Conservation (phyloP, 345 rosid species). For the Populus tremula region DNA sequence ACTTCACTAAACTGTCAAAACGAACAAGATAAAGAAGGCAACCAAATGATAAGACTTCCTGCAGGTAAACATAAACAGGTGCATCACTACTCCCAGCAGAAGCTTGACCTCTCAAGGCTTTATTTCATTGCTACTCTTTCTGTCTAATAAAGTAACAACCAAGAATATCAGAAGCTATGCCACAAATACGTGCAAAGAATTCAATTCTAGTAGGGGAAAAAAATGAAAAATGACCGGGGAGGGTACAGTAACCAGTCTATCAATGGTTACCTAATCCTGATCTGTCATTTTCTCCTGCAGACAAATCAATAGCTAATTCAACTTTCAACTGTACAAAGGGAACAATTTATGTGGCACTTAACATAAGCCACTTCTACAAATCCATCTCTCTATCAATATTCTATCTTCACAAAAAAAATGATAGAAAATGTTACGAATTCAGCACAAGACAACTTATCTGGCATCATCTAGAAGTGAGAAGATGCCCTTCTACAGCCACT, state of each 20-base stretch:
- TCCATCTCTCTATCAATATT: slow-evolving; percentile 1
- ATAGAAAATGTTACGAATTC: neutral
- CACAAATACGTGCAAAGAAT: slow-evolving; percentile 1
- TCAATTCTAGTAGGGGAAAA: neutral
- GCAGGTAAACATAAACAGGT: too few relatives aligned
- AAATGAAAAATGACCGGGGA: neutral
- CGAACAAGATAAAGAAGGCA: too few relatives aligned
- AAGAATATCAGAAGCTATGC: neutral
- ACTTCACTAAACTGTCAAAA: too few relatives aligned
- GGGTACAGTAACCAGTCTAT: neutral
- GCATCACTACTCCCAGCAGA: neutral
- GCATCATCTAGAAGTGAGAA: slow-evolving; percentile 5
- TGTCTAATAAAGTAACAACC: too few relatives aligned
- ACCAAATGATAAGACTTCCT: too few relatives aligned
- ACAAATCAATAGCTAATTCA: neutral
- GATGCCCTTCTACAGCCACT: slow-evolving; percentile 2
- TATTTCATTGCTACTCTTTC: neutral
- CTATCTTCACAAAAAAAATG: slow-evolving; percentile 6
- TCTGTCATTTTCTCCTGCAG: too few relatives aligned
- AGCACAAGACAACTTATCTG: neutral
- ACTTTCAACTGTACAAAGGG: slow-evolving; percentile 24
- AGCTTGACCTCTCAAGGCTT: neutral
- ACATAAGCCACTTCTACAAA: slow-evolving; percentile 18
- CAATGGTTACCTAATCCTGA: neutral
- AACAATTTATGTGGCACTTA: slow-evolving; percentile 22